These are phyloP conservation scores for Exutisphaerella laricina DNA, from an alignment of 2,329 filamentous ascomycete genomes.

Conservation along the genomic window DNA sequence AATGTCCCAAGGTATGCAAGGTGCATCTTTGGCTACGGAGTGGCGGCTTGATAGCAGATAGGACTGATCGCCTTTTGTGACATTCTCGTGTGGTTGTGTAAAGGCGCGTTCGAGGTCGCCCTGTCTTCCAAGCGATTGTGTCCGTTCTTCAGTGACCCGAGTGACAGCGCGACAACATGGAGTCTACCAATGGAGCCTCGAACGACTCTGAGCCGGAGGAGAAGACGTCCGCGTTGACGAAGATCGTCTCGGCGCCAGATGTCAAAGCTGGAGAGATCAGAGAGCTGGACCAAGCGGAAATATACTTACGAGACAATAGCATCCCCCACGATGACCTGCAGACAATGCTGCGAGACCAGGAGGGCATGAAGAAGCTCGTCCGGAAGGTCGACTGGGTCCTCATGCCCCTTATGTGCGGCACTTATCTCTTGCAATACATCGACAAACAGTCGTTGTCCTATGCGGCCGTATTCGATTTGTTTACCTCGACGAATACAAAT, in stretches of 20 bases:
- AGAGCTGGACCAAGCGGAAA: constrained; percentile 45
- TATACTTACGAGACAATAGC: constrained; percentile 47
- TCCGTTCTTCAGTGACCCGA: no score
- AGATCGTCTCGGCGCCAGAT: constrained; percentile 14
- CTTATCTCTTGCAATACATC: constrained; percentile 45
- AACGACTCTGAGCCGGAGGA: constrained; percentile 13
- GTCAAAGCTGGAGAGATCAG: constrained; percentile 30
- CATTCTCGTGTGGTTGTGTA: background rate
- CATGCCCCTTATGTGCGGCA: constrained; percentile 49
- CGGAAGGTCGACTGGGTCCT: constrained; percentile 48
- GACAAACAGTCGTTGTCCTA: constrained; percentile 50
- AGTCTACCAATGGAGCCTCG: background rate
- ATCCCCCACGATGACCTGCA: constrained; percentile 41
- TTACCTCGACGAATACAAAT: constrained; percentile 45
- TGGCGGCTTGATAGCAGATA: constrained; percentile 5
- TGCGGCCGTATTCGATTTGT: constrained; percentile 52
- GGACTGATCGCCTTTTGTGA: background rate
- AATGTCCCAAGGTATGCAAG: background rate
- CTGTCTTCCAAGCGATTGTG: no score
- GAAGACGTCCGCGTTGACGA: constrained; percentile 11
- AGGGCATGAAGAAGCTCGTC: constrained; percentile 31
- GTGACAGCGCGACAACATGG: background rate
- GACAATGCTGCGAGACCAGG: constrained; percentile 42
- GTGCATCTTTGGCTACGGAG: background rate
- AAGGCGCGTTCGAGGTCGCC: background rate